A percentile compares a stretch with the other conserved stretches of the same genome.
Evolutionary conservation across 1,284 basidiomycete genomes (phyloP).

Genomic region (Austroboletus niveus): DNA sequence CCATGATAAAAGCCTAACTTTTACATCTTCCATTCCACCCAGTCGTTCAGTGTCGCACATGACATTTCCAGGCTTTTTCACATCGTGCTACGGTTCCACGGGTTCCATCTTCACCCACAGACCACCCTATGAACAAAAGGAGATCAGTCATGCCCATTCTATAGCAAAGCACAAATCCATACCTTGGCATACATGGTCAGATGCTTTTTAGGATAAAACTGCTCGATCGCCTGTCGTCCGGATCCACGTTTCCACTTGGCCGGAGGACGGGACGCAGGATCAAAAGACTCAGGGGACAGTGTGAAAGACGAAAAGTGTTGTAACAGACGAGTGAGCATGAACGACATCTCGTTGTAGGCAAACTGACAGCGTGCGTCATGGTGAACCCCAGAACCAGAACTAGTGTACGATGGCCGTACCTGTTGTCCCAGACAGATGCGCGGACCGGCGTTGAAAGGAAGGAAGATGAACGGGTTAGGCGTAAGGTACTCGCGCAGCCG

Average conservation of each 20-base stretch:
- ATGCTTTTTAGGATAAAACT: slow-evolving; percentile 50
- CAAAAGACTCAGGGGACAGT: slow-evolving; percentile 45
- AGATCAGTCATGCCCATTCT: not conserved
- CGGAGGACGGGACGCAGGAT: slow-evolving; percentile 44
- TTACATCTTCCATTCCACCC: too few species aligned
- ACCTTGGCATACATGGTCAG: slow-evolving; percentile 51
- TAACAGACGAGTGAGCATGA: slow-evolving; percentile 60
- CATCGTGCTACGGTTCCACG: slow-evolving; percentile 8
- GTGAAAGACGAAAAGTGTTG: slow-evolving; percentile 53
- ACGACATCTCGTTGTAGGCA: slow-evolving; percentile 68
- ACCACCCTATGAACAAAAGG: slow-evolving; percentile 19
- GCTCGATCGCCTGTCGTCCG: slow-evolving; percentile 48
- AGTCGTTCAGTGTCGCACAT: too few species aligned
- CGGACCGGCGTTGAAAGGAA: slow-evolving; percentile 25
- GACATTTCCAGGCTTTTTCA: too few species aligned
- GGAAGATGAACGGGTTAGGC: slow-evolving; percentile 44
- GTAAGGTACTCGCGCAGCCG: slow-evolving; percentile 28
- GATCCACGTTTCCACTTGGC: slow-evolving; percentile 41
- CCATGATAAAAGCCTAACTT: too few species aligned
- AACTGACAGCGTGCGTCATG: slow-evolving; percentile 38
- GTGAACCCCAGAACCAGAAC: not conserved
- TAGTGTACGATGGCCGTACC: slow-evolving; percentile 8
- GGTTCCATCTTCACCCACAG: slow-evolving; percentile 15
- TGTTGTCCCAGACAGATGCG: slow-evolving; percentile 47
- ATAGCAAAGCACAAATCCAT: not conserved